Evolutionary conservation across 495 filamentous ascomycete species (phyloP), one percentile per base, ranked within the genome.

Genomic region (Cercophora newfieldiana): DNA sequence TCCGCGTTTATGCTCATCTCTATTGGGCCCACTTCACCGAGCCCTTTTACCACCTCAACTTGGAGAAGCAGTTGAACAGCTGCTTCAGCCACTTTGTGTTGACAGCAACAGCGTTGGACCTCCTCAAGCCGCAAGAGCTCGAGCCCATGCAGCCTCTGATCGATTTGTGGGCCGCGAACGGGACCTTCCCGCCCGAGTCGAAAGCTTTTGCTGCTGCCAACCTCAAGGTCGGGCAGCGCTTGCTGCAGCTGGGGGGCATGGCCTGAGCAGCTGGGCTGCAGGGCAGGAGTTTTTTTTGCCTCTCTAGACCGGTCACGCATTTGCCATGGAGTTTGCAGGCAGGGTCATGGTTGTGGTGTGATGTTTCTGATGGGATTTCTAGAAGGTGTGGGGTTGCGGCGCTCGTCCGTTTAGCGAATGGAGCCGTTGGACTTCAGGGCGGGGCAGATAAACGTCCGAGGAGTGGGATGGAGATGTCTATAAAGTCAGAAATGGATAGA

Each of bases 71-170:
- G 69, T 85, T 97, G 59, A 97, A 97, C 83, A 96, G 92, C 76
- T 95, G 91, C 79, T 97, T 97, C 76, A 91, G 93, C 63, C 93
- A 96, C 80, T 97, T 96, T 69, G 84, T 96, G 67, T 89, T 93
- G 28, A 93, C 96, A 5, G 92, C 90, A 60, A 93, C 91, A 66
- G 88, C 93, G 26, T 90, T 93, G 72, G 87, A 88, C 67, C 87
- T 97, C 76, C 83, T 97, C 59, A 86, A 87, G 61, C 90, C 93
- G 37, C 88, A 90, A 74, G 93, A 96, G 74, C 82, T 93, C 74
- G 92, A 96, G 85, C 93, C 93, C 16, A 96, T 97, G 93, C 91
- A 94, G 81, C 90, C 91, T 12, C 75, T 97, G 71, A 90, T 97
- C 66, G 92, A 97, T 71, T 81, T 96, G 37, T 97, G 93, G 88